Base-by-base conservation (phyloP, 139 green algal genomes). In the Coelastrella sp. region DNA sequence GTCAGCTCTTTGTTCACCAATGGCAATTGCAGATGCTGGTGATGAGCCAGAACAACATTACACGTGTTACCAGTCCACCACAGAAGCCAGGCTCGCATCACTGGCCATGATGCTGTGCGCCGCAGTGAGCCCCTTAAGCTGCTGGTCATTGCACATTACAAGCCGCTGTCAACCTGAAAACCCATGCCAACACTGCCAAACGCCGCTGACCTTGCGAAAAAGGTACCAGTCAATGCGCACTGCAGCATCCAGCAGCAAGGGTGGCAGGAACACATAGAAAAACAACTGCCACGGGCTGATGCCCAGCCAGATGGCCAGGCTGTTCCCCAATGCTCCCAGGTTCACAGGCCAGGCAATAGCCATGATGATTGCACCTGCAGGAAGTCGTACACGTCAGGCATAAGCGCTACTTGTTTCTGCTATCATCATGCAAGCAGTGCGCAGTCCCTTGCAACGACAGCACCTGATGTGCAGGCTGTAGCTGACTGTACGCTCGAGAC, bases 171-270 rank as follows among this genome's bases (percentile, higher is more conserved):
- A 17, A 22, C 12, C 12, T 70, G 15, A 70, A 14, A 70, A 17
- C 15, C 14, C 63, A 14, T 78, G 72, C 72, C 9, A 12, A 9
- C 24, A 81, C 27, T 59, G 10, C 22, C 12, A 15, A 74, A 6
- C 7, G 11, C 9, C 22, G 12, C 80, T 10, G 24, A 95, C 96
- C 95, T 98, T 97, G 8, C 95, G 95, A 78, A 99, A 97, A 87
- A 98, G 93, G 93, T 96, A 99, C 80, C 96, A 98, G 89, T 99
- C 97, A 10, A 99, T 97, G 4, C 95, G 89, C n/a, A 96, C 91
- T 3, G 94, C 92, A 15, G 93, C 87, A 73, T 97, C 95, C 72
- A 97, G 81, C 27, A 97, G 83, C 87, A 97, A 91, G 10, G 95
- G 95, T 14, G 97, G 97, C 89, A 99, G 91, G 89, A 99, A 99